phyloP scores from a whole-genome alignment of 441 rosid genomes.

The Gossypium davidsonii region DNA sequence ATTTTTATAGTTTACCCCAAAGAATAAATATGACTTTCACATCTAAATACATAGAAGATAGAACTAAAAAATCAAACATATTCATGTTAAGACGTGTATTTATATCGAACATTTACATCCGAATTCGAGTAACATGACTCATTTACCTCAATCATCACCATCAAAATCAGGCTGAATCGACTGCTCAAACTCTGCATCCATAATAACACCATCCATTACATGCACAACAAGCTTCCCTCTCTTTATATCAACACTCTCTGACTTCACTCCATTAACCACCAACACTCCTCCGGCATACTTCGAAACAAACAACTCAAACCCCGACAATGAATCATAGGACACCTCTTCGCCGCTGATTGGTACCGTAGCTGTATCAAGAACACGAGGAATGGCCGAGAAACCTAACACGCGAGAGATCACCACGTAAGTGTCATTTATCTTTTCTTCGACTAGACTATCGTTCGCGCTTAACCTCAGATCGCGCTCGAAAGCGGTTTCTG shows the following conservation, averaged over 20 bases:
- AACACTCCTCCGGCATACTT: slow-evolving; percentile 35
- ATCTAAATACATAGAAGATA: no score
- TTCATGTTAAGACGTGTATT: no score
- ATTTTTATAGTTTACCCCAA: no score
- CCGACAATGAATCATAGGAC: slow-evolving; percentile 45
- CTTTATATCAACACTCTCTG: slow-evolving; percentile 35
- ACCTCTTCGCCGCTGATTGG: slow-evolving; percentile 22
- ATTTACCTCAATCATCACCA: slow-evolving; percentile 6
- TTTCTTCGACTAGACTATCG: slow-evolving; percentile 24
- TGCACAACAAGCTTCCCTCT: slow-evolving; percentile 39
- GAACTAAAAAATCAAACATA: no score
- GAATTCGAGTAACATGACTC: background rate
- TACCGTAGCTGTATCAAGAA: slow-evolving; percentile 24
- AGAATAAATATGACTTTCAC: no score
- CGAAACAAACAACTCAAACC: slow-evolving; percentile 31
- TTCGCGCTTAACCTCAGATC: slow-evolving; percentile 32
- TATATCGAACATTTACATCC: background rate
- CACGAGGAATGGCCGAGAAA: slow-evolving; percentile 46
- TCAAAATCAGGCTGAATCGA: slow-evolving; percentile 35
- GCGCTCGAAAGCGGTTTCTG: slow-evolving; percentile 38
- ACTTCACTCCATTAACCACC: slow-evolving; percentile 37
- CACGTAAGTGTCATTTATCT: slow-evolving; percentile 37
- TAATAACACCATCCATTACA: slow-evolving; percentile 54
- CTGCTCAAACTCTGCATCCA: slow-evolving; percentile 59
- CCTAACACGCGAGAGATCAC: slow-evolving; percentile 44